Evolutionary conservation across 768 basidiomycete genomes (phyloP).

Genomic region (Boletus speciosus): DNA sequence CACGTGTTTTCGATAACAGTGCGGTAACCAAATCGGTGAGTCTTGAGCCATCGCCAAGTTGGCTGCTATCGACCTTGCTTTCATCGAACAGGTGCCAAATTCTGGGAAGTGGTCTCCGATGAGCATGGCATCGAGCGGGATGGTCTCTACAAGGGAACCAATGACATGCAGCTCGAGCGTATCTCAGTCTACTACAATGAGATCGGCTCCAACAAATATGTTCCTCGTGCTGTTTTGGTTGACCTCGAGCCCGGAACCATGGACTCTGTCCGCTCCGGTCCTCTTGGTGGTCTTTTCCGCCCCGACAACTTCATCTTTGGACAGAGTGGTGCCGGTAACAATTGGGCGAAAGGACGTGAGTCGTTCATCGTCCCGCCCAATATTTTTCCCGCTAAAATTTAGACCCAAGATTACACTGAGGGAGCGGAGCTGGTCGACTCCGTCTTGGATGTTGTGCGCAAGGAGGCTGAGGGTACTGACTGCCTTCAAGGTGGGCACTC

Average conservation of each 20-base stretch:
- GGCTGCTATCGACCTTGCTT: conserved; percentile 15
- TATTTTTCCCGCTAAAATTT: not conserved
- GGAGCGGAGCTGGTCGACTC: conserved; percentile 99
- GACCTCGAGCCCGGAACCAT: conserved; percentile 98
- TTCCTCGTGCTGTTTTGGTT: conserved; percentile 95
- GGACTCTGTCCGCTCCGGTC: conserved; percentile 89
- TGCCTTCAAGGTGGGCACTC: conserved; percentile 86
- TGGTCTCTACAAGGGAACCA: conserved; percentile 90
- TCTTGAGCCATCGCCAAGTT: conserved; percentile 21
- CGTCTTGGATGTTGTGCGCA: conserved; percentile 96
- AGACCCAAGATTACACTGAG: conserved; percentile 68
- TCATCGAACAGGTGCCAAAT: conserved; percentile 69
- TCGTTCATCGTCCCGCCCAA: conserved; percentile 17
- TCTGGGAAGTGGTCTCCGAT: conserved; percentile 98
- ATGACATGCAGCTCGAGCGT: conserved; percentile 94
- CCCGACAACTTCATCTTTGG: conserved; percentile 99
- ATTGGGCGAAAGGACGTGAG: conserved; percentile 99
- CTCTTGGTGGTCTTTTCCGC: conserved; percentile 89
- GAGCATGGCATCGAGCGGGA: conserved; percentile 96
- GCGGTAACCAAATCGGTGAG: conserved; percentile 99
- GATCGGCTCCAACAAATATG: conserved; percentile 92
- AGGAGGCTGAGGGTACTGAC: conserved; percentile 97
- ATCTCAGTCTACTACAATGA: conserved; percentile 99
- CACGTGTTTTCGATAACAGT: conserved; percentile 46
- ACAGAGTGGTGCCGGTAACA: conserved; percentile 98